Base-by-base conservation (phyloP, 352 stramenopile genomes). In the Aphanomyces invadans region DNA sequence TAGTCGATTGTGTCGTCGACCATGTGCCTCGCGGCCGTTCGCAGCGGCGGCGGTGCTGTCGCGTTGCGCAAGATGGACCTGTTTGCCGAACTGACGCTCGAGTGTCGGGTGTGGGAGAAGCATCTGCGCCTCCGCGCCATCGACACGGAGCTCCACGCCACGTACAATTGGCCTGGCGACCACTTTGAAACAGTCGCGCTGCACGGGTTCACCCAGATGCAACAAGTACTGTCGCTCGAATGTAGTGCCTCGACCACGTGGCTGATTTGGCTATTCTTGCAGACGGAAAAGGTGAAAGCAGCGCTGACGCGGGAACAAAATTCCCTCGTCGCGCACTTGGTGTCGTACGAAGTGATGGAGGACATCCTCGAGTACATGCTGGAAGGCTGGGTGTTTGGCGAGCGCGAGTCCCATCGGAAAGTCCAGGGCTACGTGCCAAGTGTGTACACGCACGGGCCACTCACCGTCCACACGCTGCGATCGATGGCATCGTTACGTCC, bases 311-410 rank as follows among this genome's bases (percentile, higher is more conserved):
- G 79, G 15, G 89, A 98, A 65, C 91, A 95, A 66, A 90, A 95
- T 38, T 39, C 79, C 3, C 73, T 98, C 11, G 80, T 98, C 17
- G 86, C 89, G 1, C 75, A 83, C 46, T 73, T 96, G n/a, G 83
- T 89, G 7, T 79, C 91, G 1, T 70, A 76, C 21, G 92, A 98
- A 62, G 83, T 97, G 19, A 81, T 98, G n/a, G 92, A 98, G 36
- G 87, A 97, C 45, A 89, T 98, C 21, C 77, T 98, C 4, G 82
- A 97, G 48, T 97, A 75, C 36, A 98, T 98, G 95, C 76, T 98
- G 17, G 95, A 98, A 79, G 95, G 95, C 2, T 98, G 95, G 95
- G 75, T 93, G 57, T 98, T 98, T 72, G 95, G 95, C 3, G 93
- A 98, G 74, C 82, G 88, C 53, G 79, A 96, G 70, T 96, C 86